phyloP scores from a whole-genome alignment of 2,329 filamentous ascomycete species.

The Fusarium sambucinum region DNA sequence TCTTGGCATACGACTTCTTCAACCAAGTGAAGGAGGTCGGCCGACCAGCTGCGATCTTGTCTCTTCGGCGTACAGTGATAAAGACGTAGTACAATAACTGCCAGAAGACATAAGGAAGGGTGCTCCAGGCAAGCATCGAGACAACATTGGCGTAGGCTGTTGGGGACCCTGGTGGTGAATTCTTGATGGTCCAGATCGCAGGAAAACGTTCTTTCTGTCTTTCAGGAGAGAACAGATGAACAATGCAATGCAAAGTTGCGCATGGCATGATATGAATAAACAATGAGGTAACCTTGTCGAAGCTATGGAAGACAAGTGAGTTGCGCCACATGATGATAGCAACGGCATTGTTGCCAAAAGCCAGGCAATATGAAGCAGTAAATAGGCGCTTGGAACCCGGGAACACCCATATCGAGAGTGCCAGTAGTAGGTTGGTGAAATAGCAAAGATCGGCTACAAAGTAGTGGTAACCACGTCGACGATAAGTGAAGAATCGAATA shows the following conservation, averaged over 20 bases:
- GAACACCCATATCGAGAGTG: constrained; percentile 90
- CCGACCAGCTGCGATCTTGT: constrained; percentile 94
- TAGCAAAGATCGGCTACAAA: constrained; percentile 98
- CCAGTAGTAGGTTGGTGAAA: constrained; percentile 90
- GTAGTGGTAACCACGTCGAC: constrained; percentile 92
- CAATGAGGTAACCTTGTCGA: constrained; percentile 98
- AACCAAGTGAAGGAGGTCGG: constrained; percentile 99
- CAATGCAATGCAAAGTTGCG: constrained; percentile 89
- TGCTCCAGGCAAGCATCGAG: constrained; percentile 95
- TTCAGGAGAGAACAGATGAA: constrained; percentile 79
- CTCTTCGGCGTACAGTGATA: constrained; percentile 92
- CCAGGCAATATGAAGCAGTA: constrained; percentile 90
- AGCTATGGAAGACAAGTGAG: constrained; percentile 96
- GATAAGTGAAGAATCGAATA: constrained; percentile 91
- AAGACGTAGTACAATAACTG: constrained; percentile 93
- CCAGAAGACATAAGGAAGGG: constrained; percentile 92
- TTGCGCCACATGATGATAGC: constrained; percentile 99
- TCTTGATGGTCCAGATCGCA: constrained; percentile 85
- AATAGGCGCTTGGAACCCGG: constrained; percentile 91
- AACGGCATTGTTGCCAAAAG: constrained; percentile 95
- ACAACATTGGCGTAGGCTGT: constrained; percentile 81
- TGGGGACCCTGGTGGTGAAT: constrained; percentile 74
- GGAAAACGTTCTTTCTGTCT: constrained; percentile 80
- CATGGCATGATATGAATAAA: constrained; percentile 99
- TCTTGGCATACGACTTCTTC: constrained; percentile 88